Base-by-base conservation (phyloP, 768 basidiomycete species). In the Collybiopsis luxurians region DNA sequence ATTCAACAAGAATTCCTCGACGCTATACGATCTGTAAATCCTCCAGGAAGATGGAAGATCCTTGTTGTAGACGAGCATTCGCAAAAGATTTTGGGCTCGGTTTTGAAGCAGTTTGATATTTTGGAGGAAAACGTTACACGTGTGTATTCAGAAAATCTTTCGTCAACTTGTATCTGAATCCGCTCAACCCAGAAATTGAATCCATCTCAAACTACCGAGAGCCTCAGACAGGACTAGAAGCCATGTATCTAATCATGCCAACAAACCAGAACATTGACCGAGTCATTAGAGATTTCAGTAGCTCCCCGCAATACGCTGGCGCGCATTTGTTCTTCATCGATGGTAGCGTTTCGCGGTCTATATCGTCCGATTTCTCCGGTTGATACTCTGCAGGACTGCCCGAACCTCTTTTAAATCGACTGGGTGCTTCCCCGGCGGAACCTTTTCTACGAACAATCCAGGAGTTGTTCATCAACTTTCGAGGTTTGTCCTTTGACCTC, bases 321-420 rank as follows among this genome's bases (percentile, higher is more conserved):
- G 96, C 90, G 0, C 92, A 98, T 69, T 70, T 98, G 56, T 95
- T 95, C 80, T 99, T 98, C 69, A 79, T 95, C 58, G 96, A 98
- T 66, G 90, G 96, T 76, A 59, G 47, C 69, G 28, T 30, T 2
- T 65, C 17, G 30, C 31, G 5, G 13, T 34, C n/a, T 34, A 11
- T 53, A 9, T 28, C 13, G 15, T 24, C 42, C 11, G 39, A 30
- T 38, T 43, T 23, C 39, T 43, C 19, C 6, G 1, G 19, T 44
- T 0, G 15, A 13, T 4, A 21, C 10, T 17, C 27, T 7, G 24
- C 60, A 95, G 96, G 85, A 11, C 76, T 98, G 58, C 73, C 86
- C 23, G 95, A 98, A 60, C 70, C 75, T 19, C 76, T 98, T 30
- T 89, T 96, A 61, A 77, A 90, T 61, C 82, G 81, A 36, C 68